phyloP scores from a whole-genome alignment of 2,329 filamentous ascomycete genomes.

The Trichoderma cornu-damae region DNA sequence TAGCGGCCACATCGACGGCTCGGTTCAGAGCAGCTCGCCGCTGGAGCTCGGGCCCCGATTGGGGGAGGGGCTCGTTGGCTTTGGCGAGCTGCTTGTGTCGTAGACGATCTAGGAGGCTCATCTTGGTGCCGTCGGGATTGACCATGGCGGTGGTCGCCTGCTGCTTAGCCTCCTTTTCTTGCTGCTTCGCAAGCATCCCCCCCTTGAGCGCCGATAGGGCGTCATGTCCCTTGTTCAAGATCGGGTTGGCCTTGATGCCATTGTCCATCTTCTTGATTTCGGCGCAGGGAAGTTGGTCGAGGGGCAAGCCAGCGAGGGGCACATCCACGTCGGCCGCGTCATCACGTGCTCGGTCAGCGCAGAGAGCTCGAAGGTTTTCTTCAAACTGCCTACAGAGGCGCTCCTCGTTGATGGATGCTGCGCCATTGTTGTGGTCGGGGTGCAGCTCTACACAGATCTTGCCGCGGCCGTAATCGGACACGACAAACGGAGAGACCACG shows the following conservation, averaged over 20 bases:
- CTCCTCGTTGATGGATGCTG: conserved; percentile 44
- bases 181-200: conserved; percentile 50
- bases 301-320: conserved; percentile 52
- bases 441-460: conserved; percentile 57
- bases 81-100: conserved; percentile 62
- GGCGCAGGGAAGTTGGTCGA: conserved; percentile 41
- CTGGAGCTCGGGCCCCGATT: conserved; percentile 52
- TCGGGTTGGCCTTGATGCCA: conserved; percentile 45
- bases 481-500: conserved; percentile 36
- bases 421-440: conserved; percentile 27
- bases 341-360: conserved; percentile 34
- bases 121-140: conserved; percentile 47
- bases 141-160: conserved; percentile 32
- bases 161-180: conserved; percentile 39
- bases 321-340: conserved; percentile 32
- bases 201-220: conserved; percentile 65
- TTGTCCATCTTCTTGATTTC: conserved; percentile 32
- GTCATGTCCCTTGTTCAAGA: conserved; percentile 61
- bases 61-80: conserved; percentile 50
- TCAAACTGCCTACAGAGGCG: conserved; percentile 52
- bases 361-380: conserved; percentile 44
- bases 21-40: conserved; percentile 62
- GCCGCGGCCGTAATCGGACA: conserved; percentile 49
- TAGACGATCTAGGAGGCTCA: conserved; percentile 70
- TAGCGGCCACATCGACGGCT: conserved; percentile 61